Percentiles rank a stretch among this genome's conserved stretches.
Conservation (phyloP, 1,284 basidiomycete genomes). For the Malassezia arunalokei region DNA sequence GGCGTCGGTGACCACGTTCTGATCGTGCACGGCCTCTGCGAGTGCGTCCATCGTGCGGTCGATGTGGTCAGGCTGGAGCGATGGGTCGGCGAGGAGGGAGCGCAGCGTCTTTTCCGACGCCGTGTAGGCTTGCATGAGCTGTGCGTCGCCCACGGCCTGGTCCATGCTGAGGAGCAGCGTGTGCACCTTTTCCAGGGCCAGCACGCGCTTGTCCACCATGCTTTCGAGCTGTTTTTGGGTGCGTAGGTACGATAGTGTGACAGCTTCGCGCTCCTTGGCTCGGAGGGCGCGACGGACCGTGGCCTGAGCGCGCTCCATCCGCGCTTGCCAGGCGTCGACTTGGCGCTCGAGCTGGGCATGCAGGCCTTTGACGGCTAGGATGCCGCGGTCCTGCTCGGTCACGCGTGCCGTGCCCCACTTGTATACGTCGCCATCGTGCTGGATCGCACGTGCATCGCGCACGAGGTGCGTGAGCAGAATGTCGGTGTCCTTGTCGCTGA, state of each 20-base stretch:
- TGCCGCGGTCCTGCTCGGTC: constrained; percentile 55
- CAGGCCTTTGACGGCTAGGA: constrained; percentile 62
- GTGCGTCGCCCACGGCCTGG: constrained; percentile 71
- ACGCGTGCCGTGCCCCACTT: not conserved
- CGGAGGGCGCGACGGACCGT: constrained; percentile 59
- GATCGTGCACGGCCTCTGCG: constrained; percentile 66
- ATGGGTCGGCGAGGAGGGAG: constrained; percentile 64
- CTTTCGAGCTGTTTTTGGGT: constrained; percentile 69
- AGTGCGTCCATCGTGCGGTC: constrained; percentile 76
- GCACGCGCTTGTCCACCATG: constrained; percentile 61
- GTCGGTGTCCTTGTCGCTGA: not conserved
- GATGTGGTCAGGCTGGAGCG: constrained; percentile 62
- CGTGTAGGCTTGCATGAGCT: constrained; percentile 78
- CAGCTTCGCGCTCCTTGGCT: constrained; percentile 56
- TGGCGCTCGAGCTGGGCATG: constrained; percentile 58
- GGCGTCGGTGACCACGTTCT: constrained; percentile 55
- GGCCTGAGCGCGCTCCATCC: constrained; percentile 60
- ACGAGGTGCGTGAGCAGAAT: constrained; percentile 58
- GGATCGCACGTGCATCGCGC: constrained; percentile 59
- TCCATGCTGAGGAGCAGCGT: constrained; percentile 69
- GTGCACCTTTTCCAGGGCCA: constrained; percentile 62
- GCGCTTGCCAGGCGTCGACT: constrained; percentile 56
- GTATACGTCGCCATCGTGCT: constrained; percentile 49
- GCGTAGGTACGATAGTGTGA: constrained; percentile 64
- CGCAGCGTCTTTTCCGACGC: constrained; percentile 65